phyloP scores from a whole-genome alignment of 2,329 filamentous ascomycete species.

The Magnaporthiopsis incrustans region DNA sequence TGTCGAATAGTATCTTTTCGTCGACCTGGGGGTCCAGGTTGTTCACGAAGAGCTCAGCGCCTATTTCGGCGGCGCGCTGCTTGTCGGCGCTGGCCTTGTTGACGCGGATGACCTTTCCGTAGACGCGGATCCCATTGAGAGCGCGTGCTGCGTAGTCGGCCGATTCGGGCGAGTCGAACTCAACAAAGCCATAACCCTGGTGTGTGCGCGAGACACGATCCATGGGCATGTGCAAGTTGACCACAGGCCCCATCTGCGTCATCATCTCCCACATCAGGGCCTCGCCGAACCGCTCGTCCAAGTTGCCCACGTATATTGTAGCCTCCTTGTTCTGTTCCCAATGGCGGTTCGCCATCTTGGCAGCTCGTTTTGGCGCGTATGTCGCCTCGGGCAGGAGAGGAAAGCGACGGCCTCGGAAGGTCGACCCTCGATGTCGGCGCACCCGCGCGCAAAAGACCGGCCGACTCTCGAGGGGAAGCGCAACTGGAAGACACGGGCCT shows the following conservation, averaged over 20 bases:
- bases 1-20: conserved; percentile 93
- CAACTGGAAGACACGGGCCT: no score
- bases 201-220: conserved; percentile 95
- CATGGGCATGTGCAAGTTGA: conserved; percentile 97
- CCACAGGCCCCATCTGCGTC: conserved; percentile 93
- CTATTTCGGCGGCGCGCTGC: conserved; percentile 86
- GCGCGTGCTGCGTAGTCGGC: conserved; percentile 95
- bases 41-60: conserved; percentile 93
- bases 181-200: conserved; percentile 97
- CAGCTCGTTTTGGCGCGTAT: conserved; percentile 10
- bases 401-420: not conserved
- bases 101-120: conserved; percentile 89
- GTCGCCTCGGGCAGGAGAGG: no score
- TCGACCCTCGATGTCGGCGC: not conserved
- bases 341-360: conserved; percentile 18
- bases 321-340: conserved; percentile 98
- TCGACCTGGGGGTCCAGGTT: conserved; percentile 93
- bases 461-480: no score
- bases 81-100: conserved; percentile 93
- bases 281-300: conserved; percentile 91
- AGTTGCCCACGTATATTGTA: conserved; percentile 95
- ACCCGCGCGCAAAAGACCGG: no score
- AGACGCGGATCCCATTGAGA: conserved; percentile 92
- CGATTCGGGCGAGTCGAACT: conserved; percentile 91
- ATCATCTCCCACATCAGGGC: conserved; percentile 94